These are phyloP conservation scores for Rickenella mellea DNA, from an alignment of 768 basidiomycete genomes.

Conservation along the genomic window DNA sequence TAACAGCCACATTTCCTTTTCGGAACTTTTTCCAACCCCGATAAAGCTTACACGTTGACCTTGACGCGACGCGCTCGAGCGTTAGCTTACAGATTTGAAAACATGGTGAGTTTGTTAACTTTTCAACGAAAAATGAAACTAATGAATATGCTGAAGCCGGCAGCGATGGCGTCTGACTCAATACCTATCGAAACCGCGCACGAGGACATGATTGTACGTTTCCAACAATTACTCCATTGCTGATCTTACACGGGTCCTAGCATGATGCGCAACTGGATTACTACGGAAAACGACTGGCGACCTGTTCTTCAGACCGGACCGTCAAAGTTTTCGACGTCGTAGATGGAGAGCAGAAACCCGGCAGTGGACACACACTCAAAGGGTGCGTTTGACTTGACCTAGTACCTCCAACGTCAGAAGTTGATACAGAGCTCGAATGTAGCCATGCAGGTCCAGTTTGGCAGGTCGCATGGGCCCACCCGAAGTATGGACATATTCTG, in stretches of 20 bases:
- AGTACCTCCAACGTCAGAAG: background rate
- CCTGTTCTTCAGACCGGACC: conserved; percentile 92
- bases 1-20: no score
- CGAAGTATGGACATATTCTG: conserved; percentile 92
- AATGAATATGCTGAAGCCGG: background rate
- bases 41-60: no score
- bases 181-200: conserved; percentile 91
- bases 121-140: background rate
- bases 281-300: conserved; percentile 93
- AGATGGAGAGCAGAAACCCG: conserved; percentile 68
- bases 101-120: no score
- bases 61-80: no score
- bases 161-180: conserved; percentile 48
- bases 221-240: conserved; percentile 1
- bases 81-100: no score
- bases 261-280: conserved; percentile 98
- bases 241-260: conserved; percentile 29
- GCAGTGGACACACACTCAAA: conserved; percentile 63
- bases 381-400: conserved; percentile 39
- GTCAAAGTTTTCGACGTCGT: conserved; percentile 94
- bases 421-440: background rate
- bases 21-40: no score
- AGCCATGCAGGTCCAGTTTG: conserved; percentile 97
- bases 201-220: conserved; percentile 94
- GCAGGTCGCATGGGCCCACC: conserved; percentile 98